These are phyloP conservation scores for Curvularia lunata DNA, from an alignment of 2,329 filamentous ascomycete species.

Conservation along the genomic window DNA sequence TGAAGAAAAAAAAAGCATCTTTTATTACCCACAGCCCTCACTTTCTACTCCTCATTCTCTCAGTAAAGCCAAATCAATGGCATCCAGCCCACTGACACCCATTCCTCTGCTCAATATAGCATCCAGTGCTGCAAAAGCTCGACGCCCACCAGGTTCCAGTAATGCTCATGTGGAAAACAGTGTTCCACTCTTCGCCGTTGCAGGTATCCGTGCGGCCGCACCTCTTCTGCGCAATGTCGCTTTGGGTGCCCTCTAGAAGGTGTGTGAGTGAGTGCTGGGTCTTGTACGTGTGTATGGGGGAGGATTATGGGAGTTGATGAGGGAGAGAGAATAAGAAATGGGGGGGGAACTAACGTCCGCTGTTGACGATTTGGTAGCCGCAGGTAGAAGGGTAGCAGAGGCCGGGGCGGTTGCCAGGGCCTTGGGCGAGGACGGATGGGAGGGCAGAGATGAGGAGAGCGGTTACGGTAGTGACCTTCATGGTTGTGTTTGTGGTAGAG, in stretches of 20 bases:
- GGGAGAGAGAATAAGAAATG: too few relatives aligned
- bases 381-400: slow-evolving; percentile 1
- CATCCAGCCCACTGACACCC: not conserved
- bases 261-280: not conserved
- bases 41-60: too few relatives aligned
- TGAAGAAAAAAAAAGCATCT: too few relatives aligned
- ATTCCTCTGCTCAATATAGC: not conserved
- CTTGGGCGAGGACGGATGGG: slow-evolving; percentile 1
- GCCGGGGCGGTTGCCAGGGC: slow-evolving; percentile 1
- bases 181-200: slow-evolving; percentile 2
- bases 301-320: not conserved
- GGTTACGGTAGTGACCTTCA: not conserved
- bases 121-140: not conserved
- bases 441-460: slow-evolving; percentile 2
- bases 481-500: not conserved
- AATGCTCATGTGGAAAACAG: not conserved
- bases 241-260: not conserved
- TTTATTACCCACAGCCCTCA: too few relatives aligned
- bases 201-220: slow-evolving; percentile 1
- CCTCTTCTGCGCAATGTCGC: not conserved
- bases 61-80: not conserved
- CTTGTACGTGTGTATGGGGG: not conserved
- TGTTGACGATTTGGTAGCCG: slow-evolving; percentile 1
- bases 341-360: not conserved
- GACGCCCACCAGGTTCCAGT: not conserved